Conservation (phyloP, 495 filamentous ascomycete genomes). For the Copromyces sp. region DNA sequence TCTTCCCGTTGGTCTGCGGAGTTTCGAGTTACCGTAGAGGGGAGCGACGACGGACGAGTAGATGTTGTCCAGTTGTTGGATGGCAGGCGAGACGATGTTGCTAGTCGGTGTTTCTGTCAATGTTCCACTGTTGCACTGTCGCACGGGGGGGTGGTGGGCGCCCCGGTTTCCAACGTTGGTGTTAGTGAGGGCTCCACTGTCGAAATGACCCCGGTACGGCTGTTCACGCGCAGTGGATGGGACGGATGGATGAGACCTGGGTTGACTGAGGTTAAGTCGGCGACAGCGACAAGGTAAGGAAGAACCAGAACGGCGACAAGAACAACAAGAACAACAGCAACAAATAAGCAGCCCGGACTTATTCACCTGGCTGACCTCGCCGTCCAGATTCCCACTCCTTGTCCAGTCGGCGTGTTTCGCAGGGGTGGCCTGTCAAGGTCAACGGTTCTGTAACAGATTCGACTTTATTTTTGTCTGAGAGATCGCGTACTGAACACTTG, state of each 20-base stretch:
- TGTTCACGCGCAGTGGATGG: not conserved
- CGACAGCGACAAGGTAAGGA: not conserved
- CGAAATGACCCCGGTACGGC: not conserved
- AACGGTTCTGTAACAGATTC: not conserved
- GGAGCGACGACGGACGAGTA: not conserved
- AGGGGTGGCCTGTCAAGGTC: not conserved
- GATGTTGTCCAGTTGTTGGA: not conserved
- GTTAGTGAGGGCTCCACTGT: not conserved
- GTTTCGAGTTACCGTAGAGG: conserved; percentile 10
- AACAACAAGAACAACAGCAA: not conserved
- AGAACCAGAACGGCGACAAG: not conserved
- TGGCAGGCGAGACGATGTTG: not conserved
- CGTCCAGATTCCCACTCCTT: not conserved
- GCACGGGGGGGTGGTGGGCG: not conserved
- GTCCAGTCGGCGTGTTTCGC: not conserved
- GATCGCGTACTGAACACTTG: not conserved
- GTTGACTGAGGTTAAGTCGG: not conserved
- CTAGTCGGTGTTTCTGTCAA: not conserved
- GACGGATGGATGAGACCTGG: not conserved
- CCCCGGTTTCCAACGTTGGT: not conserved
- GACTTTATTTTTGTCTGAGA: not conserved
- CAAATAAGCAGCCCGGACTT: not conserved
- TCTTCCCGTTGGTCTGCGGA: conserved; percentile 15
- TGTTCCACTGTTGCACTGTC: not conserved
- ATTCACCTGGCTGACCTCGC: not conserved